Conservation (phyloP, 2,329 filamentous ascomycete genomes). For the Keithomyces neogunnii region DNA sequence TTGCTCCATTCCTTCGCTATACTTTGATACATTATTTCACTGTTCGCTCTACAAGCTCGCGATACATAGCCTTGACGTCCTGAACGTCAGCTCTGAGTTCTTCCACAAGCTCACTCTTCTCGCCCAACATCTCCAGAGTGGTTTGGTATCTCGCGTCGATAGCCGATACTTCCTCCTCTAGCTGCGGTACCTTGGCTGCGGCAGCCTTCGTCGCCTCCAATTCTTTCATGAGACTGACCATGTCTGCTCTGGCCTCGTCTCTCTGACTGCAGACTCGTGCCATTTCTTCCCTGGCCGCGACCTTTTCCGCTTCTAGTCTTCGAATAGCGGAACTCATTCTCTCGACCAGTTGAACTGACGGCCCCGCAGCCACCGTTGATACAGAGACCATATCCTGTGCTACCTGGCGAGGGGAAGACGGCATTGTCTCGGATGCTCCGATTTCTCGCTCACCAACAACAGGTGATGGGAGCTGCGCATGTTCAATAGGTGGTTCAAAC, state of each 20-base stretch:
- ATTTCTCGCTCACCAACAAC: slow-evolving; percentile 40
- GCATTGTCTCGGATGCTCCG: slow-evolving; percentile 35
- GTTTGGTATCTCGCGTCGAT: slow-evolving; percentile 78
- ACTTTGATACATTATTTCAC: slow-evolving; percentile 44
- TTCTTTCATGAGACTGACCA: slow-evolving; percentile 85
- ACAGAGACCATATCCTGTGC: slow-evolving; percentile 81
- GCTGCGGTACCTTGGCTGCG: slow-evolving; percentile 48
- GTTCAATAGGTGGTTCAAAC: slow-evolving; percentile 31
- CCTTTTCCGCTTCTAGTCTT: slow-evolving; percentile 84
- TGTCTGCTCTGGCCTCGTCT: slow-evolving; percentile 84
- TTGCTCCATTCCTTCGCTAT: not conserved
- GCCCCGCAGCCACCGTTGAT: slow-evolving; percentile 82
- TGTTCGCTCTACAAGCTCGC: slow-evolving; percentile 81
- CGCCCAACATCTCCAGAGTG: slow-evolving; percentile 86
- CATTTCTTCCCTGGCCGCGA: slow-evolving; percentile 80
- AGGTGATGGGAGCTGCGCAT: slow-evolving; percentile 27
- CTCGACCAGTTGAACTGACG: slow-evolving; percentile 90
- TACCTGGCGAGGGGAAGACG: slow-evolving; percentile 57
- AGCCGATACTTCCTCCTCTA: slow-evolving; percentile 60
- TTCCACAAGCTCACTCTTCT: slow-evolving; percentile 93
- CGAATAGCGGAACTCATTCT: slow-evolving; percentile 91
- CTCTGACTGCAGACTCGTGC: slow-evolving; percentile 71
- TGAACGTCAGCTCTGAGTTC: slow-evolving; percentile 82
- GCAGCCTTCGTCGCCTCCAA: slow-evolving; percentile 60
- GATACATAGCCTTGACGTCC: slow-evolving; percentile 94